These are phyloP conservation scores for Buxus sempervirens DNA, from an alignment of 164 flowering plant species.

Conservation along the genomic window DNA sequence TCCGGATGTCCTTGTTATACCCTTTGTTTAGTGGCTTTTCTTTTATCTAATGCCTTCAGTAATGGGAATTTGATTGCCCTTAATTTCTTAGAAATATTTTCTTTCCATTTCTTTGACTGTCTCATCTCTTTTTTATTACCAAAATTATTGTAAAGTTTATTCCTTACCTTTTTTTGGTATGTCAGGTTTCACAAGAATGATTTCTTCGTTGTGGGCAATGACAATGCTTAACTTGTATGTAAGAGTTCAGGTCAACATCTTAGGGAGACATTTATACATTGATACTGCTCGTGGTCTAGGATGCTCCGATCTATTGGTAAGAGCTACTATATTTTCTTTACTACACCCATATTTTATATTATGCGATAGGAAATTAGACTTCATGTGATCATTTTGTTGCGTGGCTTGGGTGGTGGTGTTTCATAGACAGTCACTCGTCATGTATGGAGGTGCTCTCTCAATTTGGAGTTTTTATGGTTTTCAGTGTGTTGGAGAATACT, in stretches of 20 bases:
- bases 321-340: conserved; percentile 14
- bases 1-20: neutral
- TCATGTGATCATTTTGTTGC: no score
- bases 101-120: neutral
- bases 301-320: conserved; percentile 52
- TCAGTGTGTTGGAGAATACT: no score
- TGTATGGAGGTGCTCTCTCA: no score
- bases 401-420: no score
- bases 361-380: no score
- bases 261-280: conserved; percentile 88
- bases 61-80: neutral
- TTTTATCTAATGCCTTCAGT: neutral
- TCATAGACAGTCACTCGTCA: no score
- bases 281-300: conserved; percentile 77
- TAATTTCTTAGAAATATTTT: neutral
- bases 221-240: conserved; percentile 70
- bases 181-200: conserved; percentile 82
- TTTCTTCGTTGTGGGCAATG: conserved; percentile 73
- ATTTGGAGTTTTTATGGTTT: no score
- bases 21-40: neutral
- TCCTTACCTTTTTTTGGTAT: neutral
- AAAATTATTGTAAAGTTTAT: no score
- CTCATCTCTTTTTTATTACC: neutral
- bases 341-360: neutral
- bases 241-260: conserved; percentile 84